phyloP scores from a whole-genome alignment of 2,329 filamentous ascomycete species.

The Scedosporium boydii region DNA sequence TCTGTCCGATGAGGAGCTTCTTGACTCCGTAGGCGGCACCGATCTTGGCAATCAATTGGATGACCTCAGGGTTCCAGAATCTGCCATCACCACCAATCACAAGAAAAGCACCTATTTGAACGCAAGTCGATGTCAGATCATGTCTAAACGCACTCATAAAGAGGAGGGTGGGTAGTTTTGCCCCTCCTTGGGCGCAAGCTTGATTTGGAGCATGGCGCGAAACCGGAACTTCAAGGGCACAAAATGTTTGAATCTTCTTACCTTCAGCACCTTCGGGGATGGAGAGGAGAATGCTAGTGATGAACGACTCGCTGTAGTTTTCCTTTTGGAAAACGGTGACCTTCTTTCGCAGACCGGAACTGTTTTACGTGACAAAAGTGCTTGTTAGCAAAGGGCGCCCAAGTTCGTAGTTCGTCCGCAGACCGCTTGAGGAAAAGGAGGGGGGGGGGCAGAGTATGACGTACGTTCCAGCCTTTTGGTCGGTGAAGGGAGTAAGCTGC shows the following conservation, averaged over 20 bases:
- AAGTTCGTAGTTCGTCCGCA: not conserved
- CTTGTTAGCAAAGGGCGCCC: not conserved
- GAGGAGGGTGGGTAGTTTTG: not conserved
- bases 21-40: constrained; percentile 95
- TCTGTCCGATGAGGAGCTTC: constrained; percentile 93
- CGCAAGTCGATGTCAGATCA: not conserved
- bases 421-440: constrained; percentile 9
- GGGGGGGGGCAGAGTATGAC: constrained; percentile 37
- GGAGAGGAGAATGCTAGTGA: constrained; percentile 86
- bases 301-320: constrained; percentile 93
- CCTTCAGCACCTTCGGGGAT: constrained; percentile 90
- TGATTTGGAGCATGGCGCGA: not conserved
- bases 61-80: constrained; percentile 94
- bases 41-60: constrained; percentile 96
- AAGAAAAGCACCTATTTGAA: constrained; percentile 56
- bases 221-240: constrained; percentile 2
- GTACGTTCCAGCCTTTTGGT: constrained; percentile 99
- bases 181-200: not conserved
- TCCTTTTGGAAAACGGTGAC: constrained; percentile 94
- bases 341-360: constrained; percentile 97
- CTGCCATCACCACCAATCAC: constrained; percentile 97
- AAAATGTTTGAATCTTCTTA: constrained; percentile 19
- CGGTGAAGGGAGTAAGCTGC: constrained; percentile 73
- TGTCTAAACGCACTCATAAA: constrained; percentile 2
- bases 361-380: constrained; percentile 26